Conservation (phyloP, 768 basidiomycete species). For the Podaxis carcinomalis region DNA sequence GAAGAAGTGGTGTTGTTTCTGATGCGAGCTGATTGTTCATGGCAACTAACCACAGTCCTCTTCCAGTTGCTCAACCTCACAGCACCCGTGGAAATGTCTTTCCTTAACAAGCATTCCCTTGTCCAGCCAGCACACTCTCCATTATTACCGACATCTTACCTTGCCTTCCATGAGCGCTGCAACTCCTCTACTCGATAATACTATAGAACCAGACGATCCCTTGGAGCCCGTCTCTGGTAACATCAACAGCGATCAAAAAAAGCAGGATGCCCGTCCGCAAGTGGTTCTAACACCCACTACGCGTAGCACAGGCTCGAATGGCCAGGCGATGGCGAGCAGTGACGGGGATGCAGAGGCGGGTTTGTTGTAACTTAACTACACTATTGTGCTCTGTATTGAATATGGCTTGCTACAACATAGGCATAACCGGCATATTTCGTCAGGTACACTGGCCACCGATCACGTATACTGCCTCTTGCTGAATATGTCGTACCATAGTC, state of each 20-base stretch:
- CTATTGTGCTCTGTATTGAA: not conserved
- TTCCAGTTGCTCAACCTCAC: not conserved
- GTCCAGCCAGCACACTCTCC: not conserved
- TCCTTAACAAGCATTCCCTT: not conserved
- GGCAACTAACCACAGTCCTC: not conserved
- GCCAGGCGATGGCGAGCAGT: constrained; percentile 42
- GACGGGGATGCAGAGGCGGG: constrained; percentile 76
- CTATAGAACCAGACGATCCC: constrained; percentile 85
- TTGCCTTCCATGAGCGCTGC: constrained; percentile 48
- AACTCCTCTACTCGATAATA: constrained; percentile 61
- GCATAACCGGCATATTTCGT: constrained; percentile 70
- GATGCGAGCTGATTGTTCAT: not conserved
- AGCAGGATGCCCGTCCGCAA: constrained; percentile 16
- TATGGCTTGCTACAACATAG: constrained; percentile 26
- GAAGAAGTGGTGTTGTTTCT: constrained; percentile 7
- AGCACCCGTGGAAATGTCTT: not conserved
- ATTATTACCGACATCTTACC: not conserved
- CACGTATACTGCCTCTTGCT: constrained; percentile 4
- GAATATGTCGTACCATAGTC: constrained; percentile 43
- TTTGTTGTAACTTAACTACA: constrained; percentile 23
- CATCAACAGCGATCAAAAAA: constrained; percentile 25
- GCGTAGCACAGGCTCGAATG: constrained; percentile 23
- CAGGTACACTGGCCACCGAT: constrained; percentile 44
- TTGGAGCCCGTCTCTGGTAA: constrained; percentile 31
- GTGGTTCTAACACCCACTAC: constrained; percentile 59